phyloP scores from a whole-genome alignment of 2,329 filamentous ascomycete species.

The Neocatenulostroma microsporum region DNA sequence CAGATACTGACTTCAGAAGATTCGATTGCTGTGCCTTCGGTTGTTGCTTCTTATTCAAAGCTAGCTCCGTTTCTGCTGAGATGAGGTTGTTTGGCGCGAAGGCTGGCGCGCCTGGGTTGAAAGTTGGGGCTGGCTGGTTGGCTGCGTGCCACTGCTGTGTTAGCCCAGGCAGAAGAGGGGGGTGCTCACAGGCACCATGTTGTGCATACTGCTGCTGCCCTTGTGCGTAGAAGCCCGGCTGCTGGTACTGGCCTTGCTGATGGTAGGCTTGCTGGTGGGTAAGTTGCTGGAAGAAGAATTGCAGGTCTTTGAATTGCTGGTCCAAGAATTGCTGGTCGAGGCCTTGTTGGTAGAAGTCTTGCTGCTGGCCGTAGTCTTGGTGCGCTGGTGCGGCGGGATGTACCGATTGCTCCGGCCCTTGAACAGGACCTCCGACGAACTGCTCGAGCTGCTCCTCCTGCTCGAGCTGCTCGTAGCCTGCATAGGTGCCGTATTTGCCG shows the following conservation, averaged over 20 bases:
- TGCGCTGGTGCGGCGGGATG: constrained; percentile 1
- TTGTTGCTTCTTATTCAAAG: background rate
- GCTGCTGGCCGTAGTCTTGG: constrained; percentile 1
- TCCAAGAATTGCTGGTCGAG: constrained; percentile 3
- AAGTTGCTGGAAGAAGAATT: background rate
- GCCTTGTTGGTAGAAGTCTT: background rate
- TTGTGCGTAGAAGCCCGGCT: too few relatives aligned
- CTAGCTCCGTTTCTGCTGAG: background rate
- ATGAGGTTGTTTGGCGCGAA: constrained; percentile 1
- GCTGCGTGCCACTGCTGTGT: constrained; percentile 1
- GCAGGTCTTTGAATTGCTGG: too few relatives aligned
- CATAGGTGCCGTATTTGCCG: too few relatives aligned
- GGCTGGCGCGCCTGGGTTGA: constrained; percentile 1
- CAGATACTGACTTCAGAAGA: constrained; percentile 7
- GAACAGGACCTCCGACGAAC: too few relatives aligned
- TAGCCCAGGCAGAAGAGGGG: background rate
- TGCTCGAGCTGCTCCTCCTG: too few relatives aligned
- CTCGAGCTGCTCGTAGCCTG: too few relatives aligned
- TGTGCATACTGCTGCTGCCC: too few relatives aligned
- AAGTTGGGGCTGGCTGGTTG: background rate
- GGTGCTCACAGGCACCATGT: too few relatives aligned
- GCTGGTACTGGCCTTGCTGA: background rate
- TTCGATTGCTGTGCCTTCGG: background rate
- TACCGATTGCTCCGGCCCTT: background rate
- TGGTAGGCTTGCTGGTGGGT: background rate